Base-by-base conservation (phyloP, 805 yeast genomes). In the Pichia californica region DNA sequence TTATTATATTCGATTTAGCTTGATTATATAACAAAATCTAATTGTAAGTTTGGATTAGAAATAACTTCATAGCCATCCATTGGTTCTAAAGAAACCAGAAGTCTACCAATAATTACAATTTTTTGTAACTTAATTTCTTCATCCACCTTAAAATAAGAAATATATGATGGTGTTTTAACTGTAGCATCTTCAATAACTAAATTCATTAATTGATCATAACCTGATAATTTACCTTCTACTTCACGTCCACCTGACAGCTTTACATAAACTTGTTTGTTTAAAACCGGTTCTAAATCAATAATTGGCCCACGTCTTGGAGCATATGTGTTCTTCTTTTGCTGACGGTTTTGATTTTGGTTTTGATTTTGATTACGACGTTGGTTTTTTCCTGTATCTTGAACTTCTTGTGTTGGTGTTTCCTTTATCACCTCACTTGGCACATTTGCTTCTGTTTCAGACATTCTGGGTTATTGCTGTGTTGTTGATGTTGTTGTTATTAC, bases 281-380 rank as follows among this genome's bases (percentile, higher is more conserved):
- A 77, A 60, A 84, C 86, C 57, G 79, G 83, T 49, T 81, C 76
- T 47, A 93, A 69, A 61, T 89, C 88, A 44, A 88, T 69, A 47
- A 89, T 86, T 19, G 96, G 94, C 50, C 89, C 96, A 64, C 88
- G 83, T 68, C 84, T 85, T 30, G 97, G 98, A 13, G 88, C 79
- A 52, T 39, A 36, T 52, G 70, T 58, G 8, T 44, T 44, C n/a
- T 40, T 44, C 29, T 35, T 40, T 15, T 30, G 43, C 28, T 40
- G 47, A 32, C 44, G 31, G n/a, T 30, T 30, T 19, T 42, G 38
- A 14, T 31, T 31, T 18, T 32, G 42, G n/a, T 30, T n/a, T 36
- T 45, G 43, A 45, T 46, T 34, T 20, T 28, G 39, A 6, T 35
- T 35, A 13, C n/a, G 38, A 21, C 21, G 16, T 23, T 41, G 37